phyloP scores from a whole-genome alignment of 768 basidiomycete species.

The Rhizopogon sp. region DNA sequence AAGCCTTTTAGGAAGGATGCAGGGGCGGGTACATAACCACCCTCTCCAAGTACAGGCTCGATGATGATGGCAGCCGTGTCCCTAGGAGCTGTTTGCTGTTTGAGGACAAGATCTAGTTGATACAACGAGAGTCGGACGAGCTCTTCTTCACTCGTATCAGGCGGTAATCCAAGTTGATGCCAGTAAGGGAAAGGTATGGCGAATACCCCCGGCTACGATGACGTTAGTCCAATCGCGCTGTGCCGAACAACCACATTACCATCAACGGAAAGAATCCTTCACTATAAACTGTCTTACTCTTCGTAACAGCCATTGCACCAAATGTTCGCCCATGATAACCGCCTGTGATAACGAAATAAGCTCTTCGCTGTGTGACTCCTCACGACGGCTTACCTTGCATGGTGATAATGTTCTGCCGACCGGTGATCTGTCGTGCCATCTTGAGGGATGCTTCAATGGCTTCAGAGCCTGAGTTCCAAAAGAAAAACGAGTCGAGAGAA shows the following conservation, averaged over 20 bases:
- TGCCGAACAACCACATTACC: conserved; percentile 38
- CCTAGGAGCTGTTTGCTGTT: conserved; percentile 74
- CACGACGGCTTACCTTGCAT: conserved; percentile 66
- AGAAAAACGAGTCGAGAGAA: conserved; percentile 93
- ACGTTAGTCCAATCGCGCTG: not conserved
- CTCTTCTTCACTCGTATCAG: conserved; percentile 47
- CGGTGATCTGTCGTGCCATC: conserved; percentile 75
- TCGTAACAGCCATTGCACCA: conserved; percentile 91
- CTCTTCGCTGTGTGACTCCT: not conserved
- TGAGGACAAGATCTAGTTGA: conserved; percentile 74
- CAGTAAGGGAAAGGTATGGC: conserved; percentile 86
- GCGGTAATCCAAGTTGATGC: conserved; percentile 71
- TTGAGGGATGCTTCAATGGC: conserved; percentile 89
- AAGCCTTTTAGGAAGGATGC: conserved; percentile 74
- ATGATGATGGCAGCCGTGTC: conserved; percentile 94
- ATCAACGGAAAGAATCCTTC: conserved; percentile 77
- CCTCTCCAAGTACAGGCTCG: conserved; percentile 93
- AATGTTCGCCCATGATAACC: conserved; percentile 92
- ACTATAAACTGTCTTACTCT: conserved; percentile 88
- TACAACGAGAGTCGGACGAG: conserved; percentile 64
- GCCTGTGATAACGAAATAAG: conserved; percentile 30
- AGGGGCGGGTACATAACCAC: conserved; percentile 91
- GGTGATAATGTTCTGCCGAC: conserved; percentile 80
- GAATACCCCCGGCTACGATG: conserved; percentile 72
- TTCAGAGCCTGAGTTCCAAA: conserved; percentile 96